Evolutionary conservation across 78 protist species (phyloP), one percentile per base, ranked within the genome.

Genomic region (Speleostelium caveatum): DNA sequence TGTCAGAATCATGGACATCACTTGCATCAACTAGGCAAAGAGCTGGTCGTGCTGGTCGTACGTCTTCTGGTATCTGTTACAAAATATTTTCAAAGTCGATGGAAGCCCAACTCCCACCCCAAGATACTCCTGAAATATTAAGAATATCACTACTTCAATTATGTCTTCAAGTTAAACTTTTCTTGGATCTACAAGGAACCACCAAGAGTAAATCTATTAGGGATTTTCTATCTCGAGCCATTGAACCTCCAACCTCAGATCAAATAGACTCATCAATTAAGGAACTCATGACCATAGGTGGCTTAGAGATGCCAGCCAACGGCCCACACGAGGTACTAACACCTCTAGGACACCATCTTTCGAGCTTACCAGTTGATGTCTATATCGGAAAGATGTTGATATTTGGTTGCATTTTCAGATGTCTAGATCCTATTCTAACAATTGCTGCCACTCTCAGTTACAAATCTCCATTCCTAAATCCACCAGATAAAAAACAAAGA

Each of bases 21-120:
- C 19, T 39, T 6, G 98, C 97, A 33, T 35, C 92, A 58, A 79
- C 77, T 39, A 60, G 77, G 35, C 98, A 97, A 75, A 67, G 98
- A 10, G 68, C 79, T 17, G 98, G 98, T 38, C 91, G 98, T 36
- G 98, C 98, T 1, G 98, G 98, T 42, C 95, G 98, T 55, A 94
- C 94, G 45, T 85, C 91, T 14, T 78, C 94, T 0, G 98, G 98
- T 56, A 16, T 33, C 1, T 93, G 96, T 49, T 95, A 75, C 62
- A 89, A 86, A 32, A 32, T 96, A 55, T 94, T 67, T 86, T 92
- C 96, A 0, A 56, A 63, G 12, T 24, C 72, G 2, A 80, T 80
- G 90, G 90, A 80, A 32, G 14, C 33, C 1, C 59, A 33, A 21
- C 22, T 59, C 51, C 73, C 24, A 17, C 95, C 28, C 14, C 79